Evolutionary conservation across 1,139 yeast species (phyloP), one percentile per base, ranked within the genome.

Genomic region (Scheffersomyces quercinus): DNA sequence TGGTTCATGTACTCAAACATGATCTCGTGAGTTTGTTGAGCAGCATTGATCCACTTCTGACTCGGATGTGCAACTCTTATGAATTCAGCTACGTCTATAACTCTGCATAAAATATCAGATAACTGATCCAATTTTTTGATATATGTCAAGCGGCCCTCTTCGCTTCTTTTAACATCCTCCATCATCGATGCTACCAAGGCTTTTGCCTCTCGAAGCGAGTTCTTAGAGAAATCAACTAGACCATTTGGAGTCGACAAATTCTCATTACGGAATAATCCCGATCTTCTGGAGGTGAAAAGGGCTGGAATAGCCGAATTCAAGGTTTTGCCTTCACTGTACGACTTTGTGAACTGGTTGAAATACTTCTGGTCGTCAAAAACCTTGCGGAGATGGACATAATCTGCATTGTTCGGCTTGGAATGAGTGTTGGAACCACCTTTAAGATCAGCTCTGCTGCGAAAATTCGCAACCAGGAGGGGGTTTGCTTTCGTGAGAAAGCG

Each of bases 1-100:
- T 86, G 81, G 64, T 90, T 93, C 99, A 93, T 95, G 63, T 85
- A 91, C 53, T 90, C 96, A 65, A 85, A 93, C 86, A 93, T 81
- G 50, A 82, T 74, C 55, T 89, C 96, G 58, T 93, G 97, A 28
- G 95, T 86, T 42, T 79, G 77, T 57, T 93, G 97, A 0, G 99
- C 97, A 1, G 93, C 95, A 38, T 74, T 75, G 3, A 85, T 76
- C 77, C 88, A 89, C 35, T 73, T 67, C 40, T 72, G 71, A 50
- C 84, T 79, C 0, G 98, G 97, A 61, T 93, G 98, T 1, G 85
- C 83, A 39, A 90, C 91, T 42, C 99, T 73, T 26, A 95, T 82
- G 64, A 93, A 93, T 53, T 93, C 99, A 26, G 97, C 95, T 43
- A 91, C 80, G 62, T 93, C 99, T 36, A 93, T 91, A 7, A 89